Evolutionary conservation across 257 asterid genomes (phyloP).

Genomic region (Cordia subcordata): DNA sequence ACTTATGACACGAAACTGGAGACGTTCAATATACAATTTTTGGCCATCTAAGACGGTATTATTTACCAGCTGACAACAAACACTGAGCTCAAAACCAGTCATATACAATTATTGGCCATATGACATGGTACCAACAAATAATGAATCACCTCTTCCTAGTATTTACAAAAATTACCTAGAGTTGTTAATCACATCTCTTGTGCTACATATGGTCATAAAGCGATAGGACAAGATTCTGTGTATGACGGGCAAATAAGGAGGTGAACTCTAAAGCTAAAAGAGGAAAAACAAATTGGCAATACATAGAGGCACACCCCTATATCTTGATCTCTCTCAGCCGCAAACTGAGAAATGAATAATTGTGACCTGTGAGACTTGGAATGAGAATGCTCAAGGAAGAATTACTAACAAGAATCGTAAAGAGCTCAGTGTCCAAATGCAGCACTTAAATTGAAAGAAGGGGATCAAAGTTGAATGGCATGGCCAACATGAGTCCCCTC

Average conservation of each 20-base stretch:
- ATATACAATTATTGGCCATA: neutral
- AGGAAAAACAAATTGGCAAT: too few species aligned
- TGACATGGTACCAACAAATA: neutral
- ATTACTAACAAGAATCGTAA: neutral
- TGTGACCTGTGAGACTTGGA: slow-evolving; percentile 9
- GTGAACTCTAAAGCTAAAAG: too few species aligned
- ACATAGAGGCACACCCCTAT: neutral
- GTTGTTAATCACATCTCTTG: neutral
- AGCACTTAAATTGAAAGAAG: neutral
- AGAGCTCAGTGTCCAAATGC: neutral
- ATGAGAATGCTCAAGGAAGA: slow-evolving; percentile 4
- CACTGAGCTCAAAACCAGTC: neutral
- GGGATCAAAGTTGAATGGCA: slow-evolving; percentile 12
- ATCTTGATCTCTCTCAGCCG: neutral
- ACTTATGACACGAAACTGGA: too few species aligned
- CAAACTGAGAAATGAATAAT: neutral
- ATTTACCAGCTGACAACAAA: too few species aligned
- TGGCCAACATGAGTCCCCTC: slow-evolving; percentile 5
- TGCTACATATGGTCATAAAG: neutral
- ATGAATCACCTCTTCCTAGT: neutral
- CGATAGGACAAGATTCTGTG: too few species aligned
- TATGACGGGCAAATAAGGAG: too few species aligned
- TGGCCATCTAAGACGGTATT: too few species aligned
- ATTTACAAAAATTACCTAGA: too few species aligned
- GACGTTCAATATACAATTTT: too few species aligned